Evolutionary conservation across 2,329 filamentous ascomycete species (phyloP).

Genomic region (Claviceps humidiphila): DNA sequence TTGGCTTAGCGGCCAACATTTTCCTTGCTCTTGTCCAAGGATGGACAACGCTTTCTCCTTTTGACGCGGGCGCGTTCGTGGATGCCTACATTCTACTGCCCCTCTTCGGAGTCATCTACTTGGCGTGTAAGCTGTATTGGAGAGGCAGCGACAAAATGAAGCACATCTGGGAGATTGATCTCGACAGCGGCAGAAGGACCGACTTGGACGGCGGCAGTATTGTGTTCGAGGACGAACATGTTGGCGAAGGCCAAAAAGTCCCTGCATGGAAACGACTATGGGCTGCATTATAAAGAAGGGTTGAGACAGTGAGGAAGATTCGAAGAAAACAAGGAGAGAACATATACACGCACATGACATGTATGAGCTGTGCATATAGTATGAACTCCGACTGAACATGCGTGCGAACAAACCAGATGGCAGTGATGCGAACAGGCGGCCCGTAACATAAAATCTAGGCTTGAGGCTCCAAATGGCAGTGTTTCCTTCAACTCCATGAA

Average conservation of each 20-base stretch:
- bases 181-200: slow-evolving; percentile 39
- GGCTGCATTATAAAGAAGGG: slow-evolving; percentile 23
- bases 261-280: slow-evolving; percentile 32
- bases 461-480: too few relatives aligned
- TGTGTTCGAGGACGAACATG: slow-evolving; percentile 16
- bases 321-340: background rate
- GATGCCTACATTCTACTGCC: slow-evolving; percentile 50
- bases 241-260: slow-evolving; percentile 13
- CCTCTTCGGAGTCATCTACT: slow-evolving; percentile 44
- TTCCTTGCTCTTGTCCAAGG: slow-evolving; percentile 49
- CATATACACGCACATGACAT: background rate
- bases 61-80: slow-evolving; percentile 44
- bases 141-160: slow-evolving; percentile 34
- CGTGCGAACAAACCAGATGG: too few relatives aligned
- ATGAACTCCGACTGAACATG: too few relatives aligned
- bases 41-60: slow-evolving; percentile 46
- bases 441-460: too few relatives aligned
- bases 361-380: too few relatives aligned
- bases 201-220: slow-evolving; percentile 36
- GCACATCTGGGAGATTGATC: slow-evolving; percentile 38
- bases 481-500: too few relatives aligned
- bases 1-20: slow-evolving; percentile 42
- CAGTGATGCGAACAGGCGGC: too few relatives aligned
- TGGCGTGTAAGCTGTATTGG: slow-evolving; percentile 40
- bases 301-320: background rate